A percentile compares a stretch with the other conserved stretches of the same genome.
Evolutionary conservation across 148 eudicot species (phyloP).

Genomic region (Silene uniflora): DNA sequence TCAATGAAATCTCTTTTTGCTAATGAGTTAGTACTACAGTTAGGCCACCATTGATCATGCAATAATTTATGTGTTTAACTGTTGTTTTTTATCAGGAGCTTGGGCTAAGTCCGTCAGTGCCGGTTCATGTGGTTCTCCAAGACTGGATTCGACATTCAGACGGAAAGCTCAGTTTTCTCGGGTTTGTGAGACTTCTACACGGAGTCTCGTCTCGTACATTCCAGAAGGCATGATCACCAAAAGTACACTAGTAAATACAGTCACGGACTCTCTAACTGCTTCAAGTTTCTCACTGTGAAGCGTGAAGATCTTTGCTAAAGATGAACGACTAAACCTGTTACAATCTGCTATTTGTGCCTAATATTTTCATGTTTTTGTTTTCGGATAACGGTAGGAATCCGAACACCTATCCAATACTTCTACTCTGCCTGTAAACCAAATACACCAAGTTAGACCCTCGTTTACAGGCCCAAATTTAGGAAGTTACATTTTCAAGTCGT

Average conservation of each 20-base stretch:
- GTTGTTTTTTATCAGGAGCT: conserved; percentile 53
- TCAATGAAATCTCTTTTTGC: no score
- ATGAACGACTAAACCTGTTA: conserved; percentile 10
- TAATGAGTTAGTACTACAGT: no score
- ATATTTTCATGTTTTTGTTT: no score
- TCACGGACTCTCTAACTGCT: neutral
- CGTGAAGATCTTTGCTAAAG: conserved; percentile 20
- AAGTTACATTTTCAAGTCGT: no score
- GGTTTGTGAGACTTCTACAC: conserved; percentile 85
- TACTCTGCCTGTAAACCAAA: no score
- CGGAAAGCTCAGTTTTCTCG: conserved; percentile 92
- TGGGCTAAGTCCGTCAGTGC: conserved; percentile 88
- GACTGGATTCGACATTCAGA: conserved; percentile 94
- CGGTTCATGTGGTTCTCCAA: conserved; percentile 90
- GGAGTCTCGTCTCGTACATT: conserved; percentile 71
- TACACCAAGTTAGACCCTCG: no score
- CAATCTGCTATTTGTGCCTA: conserved; percentile 5
- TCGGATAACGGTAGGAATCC: no score
- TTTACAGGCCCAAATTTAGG: no score
- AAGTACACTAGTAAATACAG: conserved; percentile 7
- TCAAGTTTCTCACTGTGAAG: conserved; percentile 6
- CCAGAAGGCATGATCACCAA: conserved; percentile 47
- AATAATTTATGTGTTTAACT: no score
- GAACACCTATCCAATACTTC: no score
- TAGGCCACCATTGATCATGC: no score